Conservation (phyloP, 208 protist species). For the Trypanosoma avium region DNA sequence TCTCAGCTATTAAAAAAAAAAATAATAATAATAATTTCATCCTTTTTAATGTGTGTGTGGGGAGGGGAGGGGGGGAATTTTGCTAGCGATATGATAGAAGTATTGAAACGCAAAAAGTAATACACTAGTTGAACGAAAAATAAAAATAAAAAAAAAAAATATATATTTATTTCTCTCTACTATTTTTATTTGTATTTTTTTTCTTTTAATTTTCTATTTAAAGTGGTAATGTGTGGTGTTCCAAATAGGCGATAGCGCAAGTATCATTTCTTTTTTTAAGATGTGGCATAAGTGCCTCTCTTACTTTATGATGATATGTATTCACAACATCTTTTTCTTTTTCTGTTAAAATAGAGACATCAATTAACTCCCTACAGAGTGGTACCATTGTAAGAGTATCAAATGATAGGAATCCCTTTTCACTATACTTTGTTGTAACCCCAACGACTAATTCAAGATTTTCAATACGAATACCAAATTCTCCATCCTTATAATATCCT, state of each 20-base stretch:
- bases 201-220: not conserved
- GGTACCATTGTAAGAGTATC: constrained; percentile 89
- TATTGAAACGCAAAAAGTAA: too few relatives aligned
- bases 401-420: constrained; percentile 69
- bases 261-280: constrained; percentile 50
- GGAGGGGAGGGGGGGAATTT: too few relatives aligned
- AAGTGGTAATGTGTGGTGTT: constrained; percentile 54
- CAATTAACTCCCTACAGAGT: constrained; percentile 90
- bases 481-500: constrained; percentile 97
- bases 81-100: too few relatives aligned
- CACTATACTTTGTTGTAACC: constrained; percentile 50
- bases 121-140: too few relatives aligned
- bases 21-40: too few relatives aligned
- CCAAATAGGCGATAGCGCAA: constrained; percentile 61
- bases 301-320: constrained; percentile 70
- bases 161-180: too few relatives aligned
- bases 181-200: too few relatives aligned
- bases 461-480: constrained; percentile 98
- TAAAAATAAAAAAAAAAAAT: not conserved
- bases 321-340: constrained; percentile 75
- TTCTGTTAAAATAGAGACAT: constrained; percentile 63
- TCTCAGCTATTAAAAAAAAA: too few relatives aligned
- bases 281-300: constrained; percentile 37
- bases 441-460: constrained; percentile 93
- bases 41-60: too few relatives aligned